Percentiles rank a stretch among this genome's conserved stretches.
Conservation (phyloP, 2,329 filamentous ascomycete genomes). For the Talaromyces verruculosus region DNA sequence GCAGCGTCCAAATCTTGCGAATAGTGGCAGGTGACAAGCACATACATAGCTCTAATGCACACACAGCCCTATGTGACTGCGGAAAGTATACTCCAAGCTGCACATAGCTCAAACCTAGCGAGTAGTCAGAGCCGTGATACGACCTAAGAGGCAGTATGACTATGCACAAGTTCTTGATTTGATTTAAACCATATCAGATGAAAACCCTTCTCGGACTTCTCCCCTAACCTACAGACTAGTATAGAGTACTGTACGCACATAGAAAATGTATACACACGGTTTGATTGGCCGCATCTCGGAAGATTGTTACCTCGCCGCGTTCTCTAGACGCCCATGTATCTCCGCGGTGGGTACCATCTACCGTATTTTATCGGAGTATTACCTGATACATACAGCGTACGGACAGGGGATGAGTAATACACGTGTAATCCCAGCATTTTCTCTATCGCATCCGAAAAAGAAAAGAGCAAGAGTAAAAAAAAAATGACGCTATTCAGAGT, state of each 20-base stretch:
- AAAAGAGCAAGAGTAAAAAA: neutral
- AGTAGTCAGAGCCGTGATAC: neutral
- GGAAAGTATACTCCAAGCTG: neutral
- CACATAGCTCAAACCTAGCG: neutral
- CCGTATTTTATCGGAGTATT: neutral
- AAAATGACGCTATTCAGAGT: constrained; percentile 1
- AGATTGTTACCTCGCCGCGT: constrained; percentile 1
- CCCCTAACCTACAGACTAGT: no score
- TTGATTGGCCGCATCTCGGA: neutral
- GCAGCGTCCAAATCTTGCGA: neutral
- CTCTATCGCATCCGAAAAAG: neutral
- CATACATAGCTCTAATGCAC: constrained; percentile 3
- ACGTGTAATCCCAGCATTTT: neutral
- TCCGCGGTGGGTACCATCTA: constrained; percentile 3
- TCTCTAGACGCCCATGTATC: neutral
- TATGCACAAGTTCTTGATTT: neutral
- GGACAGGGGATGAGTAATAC: neutral
- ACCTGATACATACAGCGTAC: neutral
- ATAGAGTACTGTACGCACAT: neutral
- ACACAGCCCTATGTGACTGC: constrained; percentile 8
- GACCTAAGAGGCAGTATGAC: neutral
- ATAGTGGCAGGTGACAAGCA: constrained; percentile 7
- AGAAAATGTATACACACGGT: neutral
- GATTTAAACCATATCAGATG: neutral
- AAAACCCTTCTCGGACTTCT: neutral